These are phyloP conservation scores for Cyathus striatus DNA, from an alignment of 768 basidiomycete genomes.

Conservation along the genomic window DNA sequence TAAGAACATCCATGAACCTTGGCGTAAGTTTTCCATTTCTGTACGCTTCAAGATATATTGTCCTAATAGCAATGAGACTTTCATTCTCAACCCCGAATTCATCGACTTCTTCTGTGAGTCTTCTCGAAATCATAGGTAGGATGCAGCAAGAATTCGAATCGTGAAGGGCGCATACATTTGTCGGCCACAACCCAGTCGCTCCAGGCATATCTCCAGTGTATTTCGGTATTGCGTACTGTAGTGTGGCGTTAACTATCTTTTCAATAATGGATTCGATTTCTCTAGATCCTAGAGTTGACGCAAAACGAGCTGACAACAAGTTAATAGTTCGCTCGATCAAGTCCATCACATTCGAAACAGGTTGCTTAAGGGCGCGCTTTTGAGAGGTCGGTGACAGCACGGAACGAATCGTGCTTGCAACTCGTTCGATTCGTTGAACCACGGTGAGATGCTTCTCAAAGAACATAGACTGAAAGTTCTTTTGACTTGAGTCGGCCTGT, in stretches of 20 bases:
- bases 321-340: conserved; percentile 68
- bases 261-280: conserved; percentile 65
- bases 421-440: conserved; percentile 61
- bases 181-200: conserved; percentile 43
- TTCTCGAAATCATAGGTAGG: conserved; percentile 44
- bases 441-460: conserved; percentile 57
- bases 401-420: conserved; percentile 50
- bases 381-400: conserved; percentile 47
- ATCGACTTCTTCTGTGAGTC: conserved; percentile 26
- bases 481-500: conserved; percentile 39
- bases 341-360: conserved; percentile 68
- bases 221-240: conserved; percentile 74
- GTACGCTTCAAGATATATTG: conserved; percentile 58
- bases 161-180: conserved; percentile 60
- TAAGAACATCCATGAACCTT: conserved; percentile 53
- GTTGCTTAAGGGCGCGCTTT: conserved; percentile 47
- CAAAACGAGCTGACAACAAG: conserved; percentile 45
- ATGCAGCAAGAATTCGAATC: conserved; percentile 50
- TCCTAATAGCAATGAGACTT: conserved; percentile 33
- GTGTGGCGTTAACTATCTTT: conserved; percentile 64
- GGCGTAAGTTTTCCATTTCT: conserved; percentile 53
- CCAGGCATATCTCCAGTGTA: conserved; percentile 36
- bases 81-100: conserved; percentile 16
- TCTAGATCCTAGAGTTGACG: conserved; percentile 46
- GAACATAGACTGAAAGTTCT: conserved; percentile 55